Conservation (phyloP, 1,284 basidiomycete genomes). For the Vanrija sp. region DNA sequence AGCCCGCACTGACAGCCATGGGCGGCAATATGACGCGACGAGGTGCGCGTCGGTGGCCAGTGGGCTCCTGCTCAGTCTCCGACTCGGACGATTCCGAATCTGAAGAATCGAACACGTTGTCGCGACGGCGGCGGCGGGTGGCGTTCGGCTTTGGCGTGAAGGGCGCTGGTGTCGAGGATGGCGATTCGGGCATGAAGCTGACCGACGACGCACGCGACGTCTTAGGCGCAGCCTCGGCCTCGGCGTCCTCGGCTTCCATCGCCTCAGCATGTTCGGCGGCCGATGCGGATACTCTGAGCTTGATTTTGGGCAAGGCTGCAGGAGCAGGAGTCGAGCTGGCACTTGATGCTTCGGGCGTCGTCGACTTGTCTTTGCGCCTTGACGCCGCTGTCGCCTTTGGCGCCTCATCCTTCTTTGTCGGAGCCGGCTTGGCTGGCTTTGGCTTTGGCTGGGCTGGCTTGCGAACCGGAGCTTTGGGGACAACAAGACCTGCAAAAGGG, state of each 20-base stretch:
- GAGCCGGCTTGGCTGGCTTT: conserved; percentile 9
- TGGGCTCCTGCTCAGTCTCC: conserved; percentile 22
- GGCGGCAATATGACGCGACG: conserved; percentile 17
- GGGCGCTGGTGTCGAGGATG: conserved; percentile 5
- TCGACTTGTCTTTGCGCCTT: conserved; percentile 1
- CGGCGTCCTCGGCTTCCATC: conserved; percentile 2
- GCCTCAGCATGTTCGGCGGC: background rate
- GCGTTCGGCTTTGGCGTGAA: conserved; percentile 1
- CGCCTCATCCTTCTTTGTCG: conserved; percentile 1
- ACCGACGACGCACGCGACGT: too few species aligned
- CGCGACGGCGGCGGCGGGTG: conserved; percentile 1
- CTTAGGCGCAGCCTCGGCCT: background rate
- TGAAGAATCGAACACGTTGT: conserved; percentile 32
- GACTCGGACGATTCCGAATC: conserved; percentile 39
- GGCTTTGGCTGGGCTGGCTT: conserved; percentile 32
- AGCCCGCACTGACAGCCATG: conserved; percentile 2
- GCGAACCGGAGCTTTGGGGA: conserved; percentile 33
- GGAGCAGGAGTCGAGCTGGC: too few species aligned
- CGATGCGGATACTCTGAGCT: background rate
- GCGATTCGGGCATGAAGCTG: too few species aligned
- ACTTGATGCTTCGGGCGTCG: too few species aligned
- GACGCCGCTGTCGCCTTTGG: background rate
- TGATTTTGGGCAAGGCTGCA: too few species aligned
- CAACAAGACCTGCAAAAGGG: conserved; percentile 40
- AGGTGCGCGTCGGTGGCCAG: conserved; percentile 12